Conservation (phyloP, 805 yeast genomes). For the Lipomyces japonicus region DNA sequence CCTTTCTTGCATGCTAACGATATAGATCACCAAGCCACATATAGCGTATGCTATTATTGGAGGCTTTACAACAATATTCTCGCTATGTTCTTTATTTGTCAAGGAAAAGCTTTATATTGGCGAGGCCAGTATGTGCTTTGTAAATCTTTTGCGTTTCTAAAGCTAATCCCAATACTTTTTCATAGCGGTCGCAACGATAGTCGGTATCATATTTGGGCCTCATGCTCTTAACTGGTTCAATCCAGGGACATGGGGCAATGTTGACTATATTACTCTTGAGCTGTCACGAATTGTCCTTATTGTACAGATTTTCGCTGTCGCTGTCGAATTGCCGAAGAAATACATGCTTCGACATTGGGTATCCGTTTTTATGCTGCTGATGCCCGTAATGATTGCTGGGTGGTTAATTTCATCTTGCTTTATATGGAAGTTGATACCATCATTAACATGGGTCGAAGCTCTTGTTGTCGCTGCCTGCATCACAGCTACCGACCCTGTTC, state of each 20-base stretch:
- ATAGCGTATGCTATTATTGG: slow-evolving; percentile 86
- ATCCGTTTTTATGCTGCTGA: slow-evolving; percentile 65
- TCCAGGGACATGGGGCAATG: slow-evolving; percentile 81
- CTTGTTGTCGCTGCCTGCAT: slow-evolving; percentile 79
- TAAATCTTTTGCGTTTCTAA: not conserved
- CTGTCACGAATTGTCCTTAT: slow-evolving; percentile 77
- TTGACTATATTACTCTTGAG: slow-evolving; percentile 78
- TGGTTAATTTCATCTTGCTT: slow-evolving; percentile 82
- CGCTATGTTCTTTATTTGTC: slow-evolving; percentile 72
- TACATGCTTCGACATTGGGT: slow-evolving; percentile 83
- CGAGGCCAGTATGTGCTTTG: slow-evolving; percentile 55
- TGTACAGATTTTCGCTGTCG: slow-evolving; percentile 88
- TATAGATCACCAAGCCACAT: slow-evolving; percentile 58
- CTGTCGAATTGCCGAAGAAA: slow-evolving; percentile 86
- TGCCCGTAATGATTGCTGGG: slow-evolving; percentile 87
- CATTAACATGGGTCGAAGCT: slow-evolving; percentile 65
- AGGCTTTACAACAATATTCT: slow-evolving; percentile 73
- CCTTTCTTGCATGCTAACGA: not conserved
- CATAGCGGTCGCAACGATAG: slow-evolving; percentile 71
- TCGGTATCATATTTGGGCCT: slow-evolving; percentile 86
- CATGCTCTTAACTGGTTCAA: slow-evolving; percentile 78
- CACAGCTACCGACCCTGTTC: slow-evolving; percentile 92
- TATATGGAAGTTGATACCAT: slow-evolving; percentile 73
- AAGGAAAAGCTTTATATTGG: slow-evolving; percentile 84
- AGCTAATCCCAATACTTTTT: not conserved